These are phyloP conservation scores for Candida sojae DNA, from an alignment of 1,139 yeast genomes.

Conservation along the genomic window DNA sequence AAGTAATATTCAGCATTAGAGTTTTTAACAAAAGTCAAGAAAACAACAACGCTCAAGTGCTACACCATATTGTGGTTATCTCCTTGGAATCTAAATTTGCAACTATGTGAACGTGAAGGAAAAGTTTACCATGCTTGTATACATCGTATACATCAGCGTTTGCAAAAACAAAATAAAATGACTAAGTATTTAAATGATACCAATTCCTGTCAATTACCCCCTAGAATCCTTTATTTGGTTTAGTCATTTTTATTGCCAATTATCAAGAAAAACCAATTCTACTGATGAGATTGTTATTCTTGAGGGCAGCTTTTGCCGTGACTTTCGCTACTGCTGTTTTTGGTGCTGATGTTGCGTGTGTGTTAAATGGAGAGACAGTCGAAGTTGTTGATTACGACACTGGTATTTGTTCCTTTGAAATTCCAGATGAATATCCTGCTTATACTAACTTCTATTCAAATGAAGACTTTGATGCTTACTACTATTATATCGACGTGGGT, in stretches of 20 bases:
- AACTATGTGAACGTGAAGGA: too few relatives aligned
- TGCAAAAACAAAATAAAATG: too few relatives aligned
- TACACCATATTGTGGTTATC: too few relatives aligned
- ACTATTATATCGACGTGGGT: conserved; percentile 33
- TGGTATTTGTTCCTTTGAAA: conserved; percentile 38
- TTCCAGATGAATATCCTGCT: conserved; percentile 30
- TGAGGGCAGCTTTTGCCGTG: not conserved
- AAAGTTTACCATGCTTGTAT: too few relatives aligned
- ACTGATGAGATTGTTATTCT: not conserved
- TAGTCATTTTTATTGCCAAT: not conserved
- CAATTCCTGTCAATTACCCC: too few relatives aligned
- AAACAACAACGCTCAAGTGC: too few relatives aligned
- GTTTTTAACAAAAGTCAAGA: too few relatives aligned
- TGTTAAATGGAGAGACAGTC: conserved; percentile 30
- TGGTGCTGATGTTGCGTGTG: conserved; percentile 32
- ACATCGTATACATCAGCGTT: too few relatives aligned
- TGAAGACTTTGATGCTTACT: conserved; percentile 36
- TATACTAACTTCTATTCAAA: conserved; percentile 25
- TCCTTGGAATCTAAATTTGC: too few relatives aligned
- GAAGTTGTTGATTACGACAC: conserved; percentile 42
- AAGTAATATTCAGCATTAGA: too few relatives aligned
- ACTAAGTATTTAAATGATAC: too few relatives aligned
- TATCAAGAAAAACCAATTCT: not conserved
- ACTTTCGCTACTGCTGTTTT: conserved; percentile 1
- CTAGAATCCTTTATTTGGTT: too few relatives aligned